A percentile compares a stretch with the other conserved stretches of the same genome.
These are phyloP conservation scores for Aurantiochytrium sp. DNA, from an alignment of 108 stramenopile species.

Conservation along the genomic window DNA sequence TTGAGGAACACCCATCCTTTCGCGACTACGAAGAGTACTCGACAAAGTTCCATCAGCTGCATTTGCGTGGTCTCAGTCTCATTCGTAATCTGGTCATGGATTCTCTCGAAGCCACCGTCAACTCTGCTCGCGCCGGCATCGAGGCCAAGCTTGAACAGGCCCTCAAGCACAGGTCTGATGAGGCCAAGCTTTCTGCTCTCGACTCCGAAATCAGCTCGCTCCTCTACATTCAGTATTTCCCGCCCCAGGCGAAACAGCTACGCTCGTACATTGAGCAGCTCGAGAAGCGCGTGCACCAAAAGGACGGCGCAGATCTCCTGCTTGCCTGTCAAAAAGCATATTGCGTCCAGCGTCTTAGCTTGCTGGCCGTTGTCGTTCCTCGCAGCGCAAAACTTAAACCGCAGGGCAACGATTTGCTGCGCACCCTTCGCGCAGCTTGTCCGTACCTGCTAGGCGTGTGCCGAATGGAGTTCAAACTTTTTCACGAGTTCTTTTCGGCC, in stretches of 20 bases:
- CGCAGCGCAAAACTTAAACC: background rate
- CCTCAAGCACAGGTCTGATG: background rate
- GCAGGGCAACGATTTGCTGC: background rate
- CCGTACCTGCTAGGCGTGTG: background rate
- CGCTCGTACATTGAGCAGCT: background rate
- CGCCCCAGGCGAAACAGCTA: background rate
- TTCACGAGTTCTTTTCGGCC: slow-evolving; percentile 4
- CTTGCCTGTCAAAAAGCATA: background rate
- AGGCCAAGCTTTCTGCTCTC: background rate
- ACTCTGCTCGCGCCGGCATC: background rate
- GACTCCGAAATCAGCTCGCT: slow-evolving; percentile 4
- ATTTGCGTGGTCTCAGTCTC: slow-evolving; percentile 10
- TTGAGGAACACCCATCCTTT: background rate
- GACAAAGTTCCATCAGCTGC: slow-evolving; percentile 2
- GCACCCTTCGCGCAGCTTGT: background rate
- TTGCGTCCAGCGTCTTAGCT: background rate
- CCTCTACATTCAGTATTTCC: background rate
- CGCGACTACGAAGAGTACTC: slow-evolving; percentile 9
- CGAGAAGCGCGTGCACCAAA: background rate
- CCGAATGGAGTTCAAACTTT: background rate
- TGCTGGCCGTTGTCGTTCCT: background rate
- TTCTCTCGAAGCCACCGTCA: background rate
- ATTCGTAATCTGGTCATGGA: slow-evolving; percentile 14
- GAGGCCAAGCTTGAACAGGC: background rate
- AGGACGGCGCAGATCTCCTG: background rate